phyloP scores from a whole-genome alignment of 345 rosid species.

The Raphanus raphanistrum region DNA sequence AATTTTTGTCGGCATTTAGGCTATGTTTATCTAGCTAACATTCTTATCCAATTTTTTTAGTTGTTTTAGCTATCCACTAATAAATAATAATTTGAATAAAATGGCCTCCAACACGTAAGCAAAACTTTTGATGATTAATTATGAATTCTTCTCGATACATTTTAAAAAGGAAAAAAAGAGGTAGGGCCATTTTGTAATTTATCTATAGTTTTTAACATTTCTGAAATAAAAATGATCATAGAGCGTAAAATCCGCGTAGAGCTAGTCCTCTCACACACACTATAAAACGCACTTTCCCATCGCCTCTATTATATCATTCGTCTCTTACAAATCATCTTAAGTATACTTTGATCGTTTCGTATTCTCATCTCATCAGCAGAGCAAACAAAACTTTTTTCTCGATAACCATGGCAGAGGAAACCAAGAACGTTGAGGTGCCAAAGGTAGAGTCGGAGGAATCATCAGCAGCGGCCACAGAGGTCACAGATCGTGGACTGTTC shows the following conservation, averaged over 20 bases:
- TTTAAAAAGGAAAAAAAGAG: background rate
- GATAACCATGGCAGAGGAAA: slow-evolving; percentile 56
- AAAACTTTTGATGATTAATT: background rate
- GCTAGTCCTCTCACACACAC: slow-evolving; percentile 10
- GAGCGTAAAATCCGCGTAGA: slow-evolving; percentile 40
- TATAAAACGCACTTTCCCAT: slow-evolving; percentile 24
- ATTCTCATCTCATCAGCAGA: background rate
- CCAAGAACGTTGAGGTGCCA: slow-evolving; percentile 44
- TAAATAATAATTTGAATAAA: background rate
- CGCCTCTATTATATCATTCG: background rate
- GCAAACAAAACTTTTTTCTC: background rate
- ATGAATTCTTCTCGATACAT: background rate
- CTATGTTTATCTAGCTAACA: background rate
- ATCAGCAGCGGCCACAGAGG: slow-evolving; percentile 43
- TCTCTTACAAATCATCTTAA: background rate
- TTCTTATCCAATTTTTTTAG: background rate
- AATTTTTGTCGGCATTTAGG: background rate
- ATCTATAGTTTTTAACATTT: background rate
- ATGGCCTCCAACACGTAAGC: slow-evolving; percentile 27
- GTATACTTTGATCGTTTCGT: background rate
- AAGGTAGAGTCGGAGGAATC: slow-evolving; percentile 30
- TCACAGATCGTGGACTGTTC: slow-evolving; percentile 72
- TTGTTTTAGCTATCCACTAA: no score
- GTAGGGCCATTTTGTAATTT: slow-evolving; percentile 15
- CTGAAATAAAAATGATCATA: background rate